Evolutionary conservation across 2,329 filamentous ascomycete species (phyloP), one percentile per base, ranked within the genome.

Genomic region (Monilinia polystroma): DNA sequence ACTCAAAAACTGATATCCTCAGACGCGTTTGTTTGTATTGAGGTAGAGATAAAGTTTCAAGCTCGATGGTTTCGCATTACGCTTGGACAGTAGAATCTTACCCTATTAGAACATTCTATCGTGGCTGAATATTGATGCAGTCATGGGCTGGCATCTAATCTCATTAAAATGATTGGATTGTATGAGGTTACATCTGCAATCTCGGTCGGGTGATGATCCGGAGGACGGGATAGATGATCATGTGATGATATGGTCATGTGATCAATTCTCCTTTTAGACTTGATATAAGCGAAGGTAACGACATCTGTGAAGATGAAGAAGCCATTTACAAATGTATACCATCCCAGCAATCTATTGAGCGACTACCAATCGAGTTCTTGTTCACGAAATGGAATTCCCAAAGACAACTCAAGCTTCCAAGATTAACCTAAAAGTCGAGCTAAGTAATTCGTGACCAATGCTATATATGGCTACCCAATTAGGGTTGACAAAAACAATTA

Each of bases 121-220:
- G 7, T n/a, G 53, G 32, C 53, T 55, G 32, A 38, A 53, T 20
- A 20, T 11, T 0, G 3, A 32, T 32, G 29, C 26, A 14, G 26
- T 32, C 29, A 35, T 29, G 26, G 18, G 14, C 41, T 59, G 57
- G 18, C 26, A 29, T 51, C 12, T 51, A 20, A 2, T 26, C 11
- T 60, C 32, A 1, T 41, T 56, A 14, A 12, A 38, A 26, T 51
- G 43, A 18, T 26, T 32, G 56, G 26, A 47, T 32, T 18, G 4
- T 18, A 38, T 23, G n/a, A 60, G 32, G 29, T 51, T 60, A 18
- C 58, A 55, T 23, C 53, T 55, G 20, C 32, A 60, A 18, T 26
- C 8, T 60, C 58, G 58, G 58, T 60, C 7, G 20, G n/a, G 45
- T 51, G 58, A 60, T 60, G 32, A 51, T 60, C 45, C 58, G 58